Percentiles rank a stretch among this genome's conserved stretches.
phyloP scores from a whole-genome alignment of 2,329 filamentous ascomycete genomes.

The Colletotrichum siamense region DNA sequence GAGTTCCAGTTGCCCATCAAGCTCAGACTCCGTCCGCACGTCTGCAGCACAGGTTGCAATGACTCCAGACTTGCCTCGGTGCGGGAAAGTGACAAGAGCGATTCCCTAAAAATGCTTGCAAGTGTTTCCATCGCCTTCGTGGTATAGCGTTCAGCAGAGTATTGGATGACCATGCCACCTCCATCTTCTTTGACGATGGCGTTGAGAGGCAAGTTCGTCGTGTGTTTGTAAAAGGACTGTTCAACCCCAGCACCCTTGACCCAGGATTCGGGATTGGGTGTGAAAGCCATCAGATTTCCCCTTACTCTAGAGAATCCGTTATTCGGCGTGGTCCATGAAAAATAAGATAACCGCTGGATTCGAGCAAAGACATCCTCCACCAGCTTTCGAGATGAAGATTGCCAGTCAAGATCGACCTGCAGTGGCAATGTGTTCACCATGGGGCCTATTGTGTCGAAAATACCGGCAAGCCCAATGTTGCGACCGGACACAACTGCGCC shows the following conservation, averaged over 20 bases:
- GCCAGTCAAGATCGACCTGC: constrained; percentile 18
- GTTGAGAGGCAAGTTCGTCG: neutral
- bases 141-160: neutral
- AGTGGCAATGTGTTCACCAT: constrained; percentile 36
- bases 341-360: neutral
- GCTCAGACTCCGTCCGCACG: neutral
- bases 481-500: constrained; percentile 40
- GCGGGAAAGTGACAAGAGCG: neutral
- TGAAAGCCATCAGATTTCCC: neutral
- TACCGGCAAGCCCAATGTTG: constrained; percentile 32
- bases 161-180: neutral
- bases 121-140: neutral
- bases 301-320: constrained; percentile 10
- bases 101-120: neutral
- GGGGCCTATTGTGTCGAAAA: constrained; percentile 35
- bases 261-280: neutral
- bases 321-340: constrained; percentile 22
- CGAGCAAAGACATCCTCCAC: constrained; percentile 8
- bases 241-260: neutral
- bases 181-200: neutral
- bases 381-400: constrained; percentile 18
- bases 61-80: neutral
- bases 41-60: neutral
- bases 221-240: neutral
- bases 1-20: neutral